Evolutionary conservation across 192 early-diverging fungal species (phyloP).

Genomic region (Linnemannia zychae): DNA sequence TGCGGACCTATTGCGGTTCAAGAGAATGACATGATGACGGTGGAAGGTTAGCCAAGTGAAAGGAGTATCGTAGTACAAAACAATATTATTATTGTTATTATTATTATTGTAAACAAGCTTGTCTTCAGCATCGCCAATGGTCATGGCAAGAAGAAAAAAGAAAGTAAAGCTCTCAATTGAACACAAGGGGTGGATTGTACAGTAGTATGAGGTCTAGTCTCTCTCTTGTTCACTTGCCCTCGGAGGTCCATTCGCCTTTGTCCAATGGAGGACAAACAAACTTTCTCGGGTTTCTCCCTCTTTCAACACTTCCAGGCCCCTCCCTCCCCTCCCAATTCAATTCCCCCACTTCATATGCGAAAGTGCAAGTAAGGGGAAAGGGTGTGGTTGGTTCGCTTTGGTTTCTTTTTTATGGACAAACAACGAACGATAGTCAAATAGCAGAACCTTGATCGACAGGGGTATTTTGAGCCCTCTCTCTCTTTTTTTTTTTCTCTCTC

Average conservation of each 20-base stretch:
- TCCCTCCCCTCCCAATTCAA: neutral
- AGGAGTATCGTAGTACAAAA: neutral
- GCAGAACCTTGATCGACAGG: neutral
- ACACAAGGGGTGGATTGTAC: neutral
- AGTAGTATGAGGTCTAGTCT: neutral
- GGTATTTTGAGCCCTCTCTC: neutral
- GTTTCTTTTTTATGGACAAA: neutral
- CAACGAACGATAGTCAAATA: neutral
- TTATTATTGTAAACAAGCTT: neutral
- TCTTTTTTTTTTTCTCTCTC: neutral
- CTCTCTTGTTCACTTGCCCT: neutral
- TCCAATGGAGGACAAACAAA: neutral
- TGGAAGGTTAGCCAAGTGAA: neutral
- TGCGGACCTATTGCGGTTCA: slow-evolving; percentile 82
- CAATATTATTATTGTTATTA: slow-evolving; percentile 2
- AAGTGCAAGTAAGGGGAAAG: neutral
- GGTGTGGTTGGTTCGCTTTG: neutral
- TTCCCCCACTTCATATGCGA: neutral
- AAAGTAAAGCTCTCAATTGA: neutral
- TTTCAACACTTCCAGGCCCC: neutral
- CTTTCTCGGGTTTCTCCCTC: neutral
- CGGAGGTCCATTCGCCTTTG: neutral
- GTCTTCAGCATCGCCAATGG: neutral
- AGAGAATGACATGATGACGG: neutral
- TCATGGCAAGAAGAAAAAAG: neutral